These are phyloP conservation scores for Codiaeum variegatum DNA, from an alignment of 441 rosid species.

Conservation along the genomic window DNA sequence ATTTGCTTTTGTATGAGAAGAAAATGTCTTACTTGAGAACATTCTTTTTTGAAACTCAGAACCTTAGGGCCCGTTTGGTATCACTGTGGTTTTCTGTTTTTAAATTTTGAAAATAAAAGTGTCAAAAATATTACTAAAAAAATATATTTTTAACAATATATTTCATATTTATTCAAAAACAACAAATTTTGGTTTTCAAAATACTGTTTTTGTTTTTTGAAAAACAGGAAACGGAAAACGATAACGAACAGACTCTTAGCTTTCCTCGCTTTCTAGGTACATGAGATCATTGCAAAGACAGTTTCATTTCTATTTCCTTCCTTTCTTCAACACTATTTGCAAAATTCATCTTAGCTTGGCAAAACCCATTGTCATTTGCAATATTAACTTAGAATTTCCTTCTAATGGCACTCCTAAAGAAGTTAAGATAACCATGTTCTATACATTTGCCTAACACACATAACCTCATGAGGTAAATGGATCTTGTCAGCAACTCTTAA, in stretches of 20 bases:
- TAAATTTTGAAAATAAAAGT: no score
- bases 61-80: no score
- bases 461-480: not conserved
- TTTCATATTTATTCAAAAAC: no score
- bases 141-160: no score
- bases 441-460: not conserved
- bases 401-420: not conserved
- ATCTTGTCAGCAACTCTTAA: not conserved
- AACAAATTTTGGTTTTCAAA: no score
- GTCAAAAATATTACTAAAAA: no score
- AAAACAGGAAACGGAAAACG: no score
- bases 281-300: not conserved
- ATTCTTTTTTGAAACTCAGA: not conserved
- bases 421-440: not conserved
- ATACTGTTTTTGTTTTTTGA: no score
- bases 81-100: no score
- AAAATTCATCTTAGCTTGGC: not conserved
- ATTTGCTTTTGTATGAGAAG: not conserved
- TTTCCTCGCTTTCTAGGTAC: not conserved
- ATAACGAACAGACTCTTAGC: not conserved
- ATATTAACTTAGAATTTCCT: not conserved
- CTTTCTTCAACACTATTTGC: not conserved
- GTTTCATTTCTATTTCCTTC: not conserved
- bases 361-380: not conserved
- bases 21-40: not conserved